Evolutionary conservation across 2,329 filamentous ascomycete genomes (phyloP), one percentile per base, ranked within the genome.

Genomic region (Arthrobotrys sinensis): DNA sequence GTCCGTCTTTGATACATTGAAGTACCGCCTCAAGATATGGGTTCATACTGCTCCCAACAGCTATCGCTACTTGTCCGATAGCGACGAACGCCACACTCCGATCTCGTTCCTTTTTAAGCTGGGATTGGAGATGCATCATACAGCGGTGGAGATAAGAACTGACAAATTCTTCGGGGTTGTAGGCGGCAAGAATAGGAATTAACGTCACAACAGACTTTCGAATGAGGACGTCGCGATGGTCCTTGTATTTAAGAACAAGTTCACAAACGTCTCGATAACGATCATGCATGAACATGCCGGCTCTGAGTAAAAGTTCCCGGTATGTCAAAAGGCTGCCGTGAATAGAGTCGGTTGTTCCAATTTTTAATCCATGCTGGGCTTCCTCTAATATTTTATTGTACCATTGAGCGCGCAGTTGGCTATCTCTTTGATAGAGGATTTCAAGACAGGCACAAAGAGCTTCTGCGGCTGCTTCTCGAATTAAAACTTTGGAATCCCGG

Each of bases 281-380:
- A 45, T 94, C 93, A 82, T 97, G 94, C 96, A 99, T 98, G 85
- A 97, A 99, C 95, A 99, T 99, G 81, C 94, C 94, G 66, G 96
- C 96, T 83, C 97, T 95, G 80, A 96, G 90, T 16, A 99, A 89
- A 57, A 99, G 88, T 85, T 98, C 95, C 84, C 95, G 96, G 82
- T 98, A 88, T 0, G 96, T 94, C 19, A 99, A 88, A 46, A 99
- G 88, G 1, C 95, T 97, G n/a, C 93, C 96, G 83, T 99, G 96
- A 48, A 97, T 91, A 76, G 91, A 92, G 84, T 99, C 96, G 68
- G 96, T 89, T 16, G 93, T 93, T 81, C 90, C 92, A 63, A 91
- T 89, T 83, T 91, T 91, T 81, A 99, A 90, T 5, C 94, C 94
- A 78, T 89, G 88, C 76, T 93, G 88, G 16, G 94, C 91, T 85